These are phyloP conservation scores for Cronartium ribicola DNA, from an alignment of 1,284 basidiomycete species.

Conservation along the genomic window DNA sequence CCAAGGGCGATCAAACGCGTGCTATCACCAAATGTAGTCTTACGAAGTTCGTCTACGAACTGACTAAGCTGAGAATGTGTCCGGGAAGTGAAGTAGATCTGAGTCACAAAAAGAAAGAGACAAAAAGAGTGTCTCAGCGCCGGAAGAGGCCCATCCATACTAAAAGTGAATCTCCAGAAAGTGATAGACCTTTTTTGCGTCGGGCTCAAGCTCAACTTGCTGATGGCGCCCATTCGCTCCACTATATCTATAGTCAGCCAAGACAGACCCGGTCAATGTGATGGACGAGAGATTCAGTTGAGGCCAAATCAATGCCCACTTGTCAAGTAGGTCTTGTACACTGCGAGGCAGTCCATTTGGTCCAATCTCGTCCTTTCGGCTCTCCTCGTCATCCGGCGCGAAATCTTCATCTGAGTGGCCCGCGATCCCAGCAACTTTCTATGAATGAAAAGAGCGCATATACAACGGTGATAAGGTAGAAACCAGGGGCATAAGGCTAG, in stretches of 20 bases:
- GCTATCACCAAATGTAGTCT: constrained; percentile 58
- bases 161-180: constrained; percentile 56
- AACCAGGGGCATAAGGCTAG: not conserved
- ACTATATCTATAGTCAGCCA: constrained; percentile 17
- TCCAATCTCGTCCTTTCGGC: constrained; percentile 10
- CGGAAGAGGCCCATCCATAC: constrained; percentile 4
- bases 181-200: constrained; percentile 55
- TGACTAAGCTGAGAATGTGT: constrained; percentile 94
- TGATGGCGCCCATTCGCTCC: constrained; percentile 29
- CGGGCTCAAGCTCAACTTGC: constrained; percentile 32
- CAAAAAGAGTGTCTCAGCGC: not conserved
- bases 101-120: constrained; percentile 49
- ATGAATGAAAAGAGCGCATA: constrained; percentile 46
- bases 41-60: constrained; percentile 76
- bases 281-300: too few species aligned
- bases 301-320: not conserved
- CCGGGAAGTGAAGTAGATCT: constrained; percentile 83
- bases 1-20: constrained; percentile 70
- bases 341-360: constrained; percentile 33
- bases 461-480: constrained; percentile 13
- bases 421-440: constrained; percentile 44
- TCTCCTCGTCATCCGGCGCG: constrained; percentile 25
- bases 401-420: constrained; percentile 39
- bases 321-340: constrained; percentile 38
- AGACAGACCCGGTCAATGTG: not conserved